These are phyloP conservation scores for Candida orba DNA, from an alignment of 805 yeast species.

Conservation along the genomic window DNA sequence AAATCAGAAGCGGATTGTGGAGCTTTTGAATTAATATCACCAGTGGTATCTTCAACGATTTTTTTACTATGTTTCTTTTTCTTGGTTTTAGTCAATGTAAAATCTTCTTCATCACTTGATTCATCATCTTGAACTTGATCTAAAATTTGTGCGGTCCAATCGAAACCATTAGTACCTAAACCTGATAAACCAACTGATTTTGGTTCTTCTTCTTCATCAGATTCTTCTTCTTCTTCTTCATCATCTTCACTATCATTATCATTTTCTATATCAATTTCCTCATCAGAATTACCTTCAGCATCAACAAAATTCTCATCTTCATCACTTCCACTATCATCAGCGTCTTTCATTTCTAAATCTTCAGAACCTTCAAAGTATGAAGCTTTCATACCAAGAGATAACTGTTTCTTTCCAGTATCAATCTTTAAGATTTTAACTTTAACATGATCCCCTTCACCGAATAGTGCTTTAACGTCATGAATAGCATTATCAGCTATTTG, in stretches of 20 bases:
- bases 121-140: slow-evolving; percentile 69
- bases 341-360: slow-evolving; percentile 26
- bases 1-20: slow-evolving; percentile 92
- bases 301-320: slow-evolving; percentile 20
- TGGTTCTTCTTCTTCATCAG: slow-evolving; percentile 25
- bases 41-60: slow-evolving; percentile 72
- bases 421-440: slow-evolving; percentile 71
- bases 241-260: not conserved
- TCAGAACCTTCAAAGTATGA: slow-evolving; percentile 53
- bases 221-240: slow-evolving; percentile 21
- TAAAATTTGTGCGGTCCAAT: slow-evolving; percentile 89
- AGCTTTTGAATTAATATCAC: slow-evolving; percentile 71
- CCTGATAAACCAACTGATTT: slow-evolving; percentile 34
- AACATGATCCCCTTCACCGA: slow-evolving; percentile 86
- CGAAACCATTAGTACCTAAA: slow-evolving; percentile 80
- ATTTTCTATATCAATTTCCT: slow-evolving; percentile 15
- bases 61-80: slow-evolving; percentile 35
- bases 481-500: slow-evolving; percentile 70
- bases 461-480: slow-evolving; percentile 54
- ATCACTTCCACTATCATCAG: slow-evolving; percentile 14
- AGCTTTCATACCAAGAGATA: slow-evolving; percentile 92
- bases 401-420: slow-evolving; percentile 58
- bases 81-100: slow-evolving; percentile 37
- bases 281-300: slow-evolving; percentile 20
- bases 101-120: slow-evolving; percentile 42